Evolutionary conservation across 2,329 filamentous ascomycete species (phyloP).

Genomic region (Myotisia sp.): DNA sequence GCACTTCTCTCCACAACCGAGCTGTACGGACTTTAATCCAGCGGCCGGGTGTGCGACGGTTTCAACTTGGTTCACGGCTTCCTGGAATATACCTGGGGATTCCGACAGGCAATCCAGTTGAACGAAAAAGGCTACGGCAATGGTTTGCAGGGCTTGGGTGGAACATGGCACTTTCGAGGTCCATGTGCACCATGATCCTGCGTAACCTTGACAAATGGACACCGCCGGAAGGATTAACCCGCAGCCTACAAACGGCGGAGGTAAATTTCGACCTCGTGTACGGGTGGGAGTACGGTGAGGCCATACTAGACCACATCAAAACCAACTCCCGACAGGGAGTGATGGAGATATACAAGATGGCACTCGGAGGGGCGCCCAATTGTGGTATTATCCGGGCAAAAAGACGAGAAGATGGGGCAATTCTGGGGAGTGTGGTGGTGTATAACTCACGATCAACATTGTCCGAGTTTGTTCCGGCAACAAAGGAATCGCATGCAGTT

Average conservation of each 20-base stretch:
- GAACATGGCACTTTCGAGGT: constrained; percentile 54
- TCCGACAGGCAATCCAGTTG: constrained; percentile 49
- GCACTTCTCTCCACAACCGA: constrained; percentile 73
- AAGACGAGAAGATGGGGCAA: constrained; percentile 43
- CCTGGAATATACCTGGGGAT: constrained; percentile 81
- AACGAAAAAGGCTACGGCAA: constrained; percentile 47
- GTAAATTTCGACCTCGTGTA: constrained; percentile 74
- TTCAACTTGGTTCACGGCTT: constrained; percentile 68
- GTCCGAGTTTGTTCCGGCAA: constrained; percentile 53
- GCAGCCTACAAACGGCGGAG: constrained; percentile 56
- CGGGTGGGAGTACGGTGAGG: constrained; percentile 59
- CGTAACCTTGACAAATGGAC: constrained; percentile 58
- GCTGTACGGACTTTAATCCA: constrained; percentile 64
- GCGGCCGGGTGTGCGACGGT: constrained; percentile 56
- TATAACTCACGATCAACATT: constrained; percentile 57
- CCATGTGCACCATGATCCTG: constrained; percentile 59
- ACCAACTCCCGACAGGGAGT: constrained; percentile 63
- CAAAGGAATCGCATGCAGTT: constrained; percentile 43
- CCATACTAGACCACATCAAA: constrained; percentile 60
- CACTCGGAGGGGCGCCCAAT: constrained; percentile 53
- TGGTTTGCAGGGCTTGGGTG: constrained; percentile 90
- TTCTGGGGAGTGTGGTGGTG: constrained; percentile 67
- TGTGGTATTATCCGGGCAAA: constrained; percentile 78
- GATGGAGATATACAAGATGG: constrained; percentile 63
- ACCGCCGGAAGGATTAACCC: constrained; percentile 61